Evolutionary conservation across 2,329 filamentous ascomycete species (phyloP).

Genomic region (Magnaporthiopsis poae): DNA sequence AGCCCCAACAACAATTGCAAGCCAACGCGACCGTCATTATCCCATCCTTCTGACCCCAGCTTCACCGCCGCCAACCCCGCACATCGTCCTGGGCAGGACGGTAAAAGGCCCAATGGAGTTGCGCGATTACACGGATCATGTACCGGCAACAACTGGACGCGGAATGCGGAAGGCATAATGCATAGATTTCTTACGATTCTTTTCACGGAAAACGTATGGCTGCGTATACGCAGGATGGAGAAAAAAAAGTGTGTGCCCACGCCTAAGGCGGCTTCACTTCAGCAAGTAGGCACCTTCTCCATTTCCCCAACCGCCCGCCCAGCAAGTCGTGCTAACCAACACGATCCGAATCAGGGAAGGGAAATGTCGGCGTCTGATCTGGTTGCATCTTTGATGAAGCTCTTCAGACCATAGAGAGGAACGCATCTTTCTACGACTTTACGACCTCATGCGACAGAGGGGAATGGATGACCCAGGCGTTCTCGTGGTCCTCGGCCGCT

Average conservation of each 20-base stretch:
- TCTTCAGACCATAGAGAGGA: neutral
- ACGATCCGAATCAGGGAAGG: neutral
- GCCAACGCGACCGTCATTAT: neutral
- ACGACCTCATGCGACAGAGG: neutral
- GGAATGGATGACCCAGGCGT: neutral
- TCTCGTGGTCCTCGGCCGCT: neutral
- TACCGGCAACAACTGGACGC: slow-evolving; percentile 3
- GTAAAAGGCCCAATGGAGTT: slow-evolving; percentile 8
- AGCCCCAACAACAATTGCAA: too few relatives aligned
- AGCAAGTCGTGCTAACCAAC: neutral
- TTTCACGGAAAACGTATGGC: slow-evolving; percentile 6
- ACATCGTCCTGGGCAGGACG: slow-evolving; percentile 9
- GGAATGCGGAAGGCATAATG: slow-evolving; percentile 7
- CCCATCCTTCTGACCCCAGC: neutral
- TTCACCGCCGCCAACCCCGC: neutral
- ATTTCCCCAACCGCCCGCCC: neutral
- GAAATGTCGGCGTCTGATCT: neutral
- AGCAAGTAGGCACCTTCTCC: neutral
- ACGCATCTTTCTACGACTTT: neutral
- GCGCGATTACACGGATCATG: slow-evolving; percentile 5
- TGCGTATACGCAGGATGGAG: neutral
- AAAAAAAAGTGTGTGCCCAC: slow-evolving; percentile 3
- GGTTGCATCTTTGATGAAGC: neutral
- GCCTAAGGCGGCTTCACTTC: slow-evolving; percentile 3
- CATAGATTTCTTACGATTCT: slow-evolving; percentile 5